These are phyloP conservation scores for Eudorina sp. DNA, from an alignment of 139 green algal genomes.

Conservation along the genomic window DNA sequence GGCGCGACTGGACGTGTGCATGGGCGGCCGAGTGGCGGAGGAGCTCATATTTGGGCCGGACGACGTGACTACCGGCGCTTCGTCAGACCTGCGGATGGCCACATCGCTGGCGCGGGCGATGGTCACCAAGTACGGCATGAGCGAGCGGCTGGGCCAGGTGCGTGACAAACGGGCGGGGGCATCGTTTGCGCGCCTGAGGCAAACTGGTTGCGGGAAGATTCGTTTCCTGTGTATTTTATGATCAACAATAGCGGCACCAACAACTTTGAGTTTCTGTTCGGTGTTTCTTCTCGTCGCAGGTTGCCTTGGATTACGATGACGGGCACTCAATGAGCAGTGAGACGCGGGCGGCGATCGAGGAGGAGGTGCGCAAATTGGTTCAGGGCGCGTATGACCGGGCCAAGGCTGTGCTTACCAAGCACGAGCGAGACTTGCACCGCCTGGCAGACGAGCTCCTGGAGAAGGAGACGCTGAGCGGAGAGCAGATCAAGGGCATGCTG, in stretches of 20 bases:
- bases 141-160: neutral
- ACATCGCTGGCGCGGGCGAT: too few species aligned
- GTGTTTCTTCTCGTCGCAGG: too few species aligned
- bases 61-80: too few species aligned
- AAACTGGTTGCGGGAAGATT: too few species aligned
- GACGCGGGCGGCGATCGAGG: slow-evolving; percentile 92
- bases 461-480: slow-evolving; percentile 90
- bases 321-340: slow-evolving; percentile 85
- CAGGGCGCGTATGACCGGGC: slow-evolving; percentile 85
- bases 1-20: slow-evolving; percentile 96
- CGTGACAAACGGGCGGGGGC: too few species aligned
- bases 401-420: slow-evolving; percentile 76
- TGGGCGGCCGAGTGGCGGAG: slow-evolving; percentile 63
- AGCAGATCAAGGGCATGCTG: slow-evolving; percentile 70
- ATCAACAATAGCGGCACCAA: too few species aligned
- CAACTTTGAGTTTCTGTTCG: too few species aligned
- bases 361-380: slow-evolving; percentile 84
- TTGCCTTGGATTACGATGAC: slow-evolving; percentile 89
- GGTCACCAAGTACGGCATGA: too few species aligned
- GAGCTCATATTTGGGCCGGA: slow-evolving; percentile 52
- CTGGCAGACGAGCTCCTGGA: slow-evolving; percentile 90
- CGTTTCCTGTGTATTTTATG: too few species aligned
- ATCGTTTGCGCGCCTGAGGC: too few species aligned
- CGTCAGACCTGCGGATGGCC: too few species aligned
- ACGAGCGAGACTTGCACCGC: slow-evolving; percentile 92